Conservation (phyloP, 371 early-diverging fungal genomes). For the Syncephalis fuscata region DNA sequence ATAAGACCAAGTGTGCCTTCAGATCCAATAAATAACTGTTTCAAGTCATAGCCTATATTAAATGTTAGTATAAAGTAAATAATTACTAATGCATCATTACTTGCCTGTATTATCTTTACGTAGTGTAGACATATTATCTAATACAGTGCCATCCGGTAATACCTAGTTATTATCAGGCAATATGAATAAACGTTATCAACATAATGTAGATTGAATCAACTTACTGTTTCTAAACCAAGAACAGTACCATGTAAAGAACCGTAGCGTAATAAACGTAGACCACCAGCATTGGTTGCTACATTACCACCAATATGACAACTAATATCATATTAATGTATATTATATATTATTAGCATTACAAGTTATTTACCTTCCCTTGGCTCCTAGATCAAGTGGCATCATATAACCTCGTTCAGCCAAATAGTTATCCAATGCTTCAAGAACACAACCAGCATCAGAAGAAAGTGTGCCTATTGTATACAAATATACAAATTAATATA, state of each 20-base stretch:
- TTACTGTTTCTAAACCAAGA: constrained; percentile 63
- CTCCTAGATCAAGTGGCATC: constrained; percentile 89
- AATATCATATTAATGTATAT: background rate
- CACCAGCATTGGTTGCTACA: constrained; percentile 92
- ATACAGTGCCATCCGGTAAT: constrained; percentile 72
- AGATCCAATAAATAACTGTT: constrained; percentile 88
- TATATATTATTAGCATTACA: no score
- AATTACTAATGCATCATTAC: no score
- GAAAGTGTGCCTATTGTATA: constrained; percentile 40
- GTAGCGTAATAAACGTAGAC: constrained; percentile 76
- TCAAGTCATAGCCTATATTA: constrained; percentile 64
- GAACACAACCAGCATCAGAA: constrained; percentile 77
- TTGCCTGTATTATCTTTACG: constrained; percentile 66
- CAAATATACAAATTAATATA: constrained; percentile 1
- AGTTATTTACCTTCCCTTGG: constrained; percentile 70
- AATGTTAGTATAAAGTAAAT: no score
- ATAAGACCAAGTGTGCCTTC: constrained; percentile 92
- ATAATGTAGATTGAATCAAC: background rate
- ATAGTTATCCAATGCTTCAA: constrained; percentile 66
- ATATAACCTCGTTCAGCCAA: constrained; percentile 60
- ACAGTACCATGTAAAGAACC: constrained; percentile 85
- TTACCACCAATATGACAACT: constrained; percentile 88
- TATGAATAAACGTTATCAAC: background rate
- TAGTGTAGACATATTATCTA: constrained; percentile 62
- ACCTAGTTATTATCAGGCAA: constrained; percentile 26